A percentile compares a stretch with the other conserved stretches of the same genome.
phyloP scores from a whole-genome alignment of 2,329 filamentous ascomycete genomes.

The Trichoderma harzianum region DNA sequence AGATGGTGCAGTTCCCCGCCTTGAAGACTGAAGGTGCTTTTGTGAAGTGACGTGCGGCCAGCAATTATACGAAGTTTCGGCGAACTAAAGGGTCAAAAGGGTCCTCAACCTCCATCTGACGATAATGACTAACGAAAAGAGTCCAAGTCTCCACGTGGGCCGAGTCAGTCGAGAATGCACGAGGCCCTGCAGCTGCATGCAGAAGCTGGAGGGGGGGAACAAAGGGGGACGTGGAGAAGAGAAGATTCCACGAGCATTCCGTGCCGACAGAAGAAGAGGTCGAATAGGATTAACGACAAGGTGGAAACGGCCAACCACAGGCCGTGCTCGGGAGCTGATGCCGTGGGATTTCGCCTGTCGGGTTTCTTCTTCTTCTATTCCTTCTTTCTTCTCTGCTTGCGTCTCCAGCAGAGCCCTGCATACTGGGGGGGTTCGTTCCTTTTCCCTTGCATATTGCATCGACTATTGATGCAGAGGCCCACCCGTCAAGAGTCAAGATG shows the following conservation, averaged over 20 bases:
- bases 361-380: neutral
- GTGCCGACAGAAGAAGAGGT: neutral
- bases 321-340: neutral
- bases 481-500: neutral
- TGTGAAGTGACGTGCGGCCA: neutral
- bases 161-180: constrained; percentile 4
- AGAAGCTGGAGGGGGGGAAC: neutral
- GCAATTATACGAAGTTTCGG: neutral
- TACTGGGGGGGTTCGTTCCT: neutral
- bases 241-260: neutral
- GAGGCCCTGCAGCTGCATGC: neutral
- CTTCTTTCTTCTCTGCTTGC: neutral
- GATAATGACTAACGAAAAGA: neutral
- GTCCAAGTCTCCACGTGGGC: neutral
- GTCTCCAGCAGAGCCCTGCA: neutral
- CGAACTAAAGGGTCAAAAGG: neutral
- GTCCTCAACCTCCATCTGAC: neutral
- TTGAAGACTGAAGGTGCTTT: neutral
- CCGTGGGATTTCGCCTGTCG: neutral
- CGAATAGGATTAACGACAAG: neutral
- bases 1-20: neutral
- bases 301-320: neutral
- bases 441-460: neutral
- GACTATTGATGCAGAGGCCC: neutral
- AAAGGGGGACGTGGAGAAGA: neutral